phyloP scores from a whole-genome alignment of 768 basidiomycete species.

The Pleurotus eryngii region DNA sequence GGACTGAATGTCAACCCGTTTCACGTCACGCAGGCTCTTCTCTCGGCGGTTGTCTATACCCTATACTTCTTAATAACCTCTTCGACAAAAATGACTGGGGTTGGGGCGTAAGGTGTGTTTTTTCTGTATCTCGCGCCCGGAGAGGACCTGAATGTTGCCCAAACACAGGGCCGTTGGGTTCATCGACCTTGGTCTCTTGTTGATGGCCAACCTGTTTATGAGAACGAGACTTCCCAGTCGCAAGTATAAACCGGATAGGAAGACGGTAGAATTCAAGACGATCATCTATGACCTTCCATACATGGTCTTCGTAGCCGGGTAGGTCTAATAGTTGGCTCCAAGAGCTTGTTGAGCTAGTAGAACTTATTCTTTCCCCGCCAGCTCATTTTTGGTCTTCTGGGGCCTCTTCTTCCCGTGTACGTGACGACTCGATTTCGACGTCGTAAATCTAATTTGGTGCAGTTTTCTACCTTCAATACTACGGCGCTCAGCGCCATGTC shows the following conservation, averaged over 20 bases:
- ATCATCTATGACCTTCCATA: slow-evolving; percentile 40
- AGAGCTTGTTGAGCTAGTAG: no score
- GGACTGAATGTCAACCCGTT: neutral
- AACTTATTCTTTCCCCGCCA: slow-evolving; percentile 7
- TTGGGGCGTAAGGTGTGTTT: slow-evolving; percentile 39
- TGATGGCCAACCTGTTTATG: slow-evolving; percentile 42
- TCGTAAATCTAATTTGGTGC: neutral
- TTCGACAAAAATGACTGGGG: slow-evolving; percentile 35
- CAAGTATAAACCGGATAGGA: slow-evolving; percentile 15
- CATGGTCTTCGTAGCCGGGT: slow-evolving; percentile 40
- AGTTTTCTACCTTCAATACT: slow-evolving; percentile 55
- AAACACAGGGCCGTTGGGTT: slow-evolving; percentile 39
- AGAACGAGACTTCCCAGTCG: slow-evolving; percentile 32
- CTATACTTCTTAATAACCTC: slow-evolving; percentile 49
- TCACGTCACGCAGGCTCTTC: slow-evolving; percentile 32
- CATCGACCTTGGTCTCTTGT: slow-evolving; percentile 40
- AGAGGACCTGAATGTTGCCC: slow-evolving; percentile 15
- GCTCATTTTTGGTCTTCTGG: slow-evolving; percentile 35
- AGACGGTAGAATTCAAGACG: slow-evolving; percentile 24
- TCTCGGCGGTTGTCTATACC: slow-evolving; percentile 49
- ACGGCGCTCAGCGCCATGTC: slow-evolving; percentile 37
- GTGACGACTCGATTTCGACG: slow-evolving; percentile 10
- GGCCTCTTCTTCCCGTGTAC: slow-evolving; percentile 50
- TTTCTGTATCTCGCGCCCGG: slow-evolving; percentile 19
- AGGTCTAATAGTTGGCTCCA: slow-evolving; percentile 8